Evolutionary conservation across 129 eudicot genomes (phyloP).

Genomic region (Ambrosia trifida): DNA sequence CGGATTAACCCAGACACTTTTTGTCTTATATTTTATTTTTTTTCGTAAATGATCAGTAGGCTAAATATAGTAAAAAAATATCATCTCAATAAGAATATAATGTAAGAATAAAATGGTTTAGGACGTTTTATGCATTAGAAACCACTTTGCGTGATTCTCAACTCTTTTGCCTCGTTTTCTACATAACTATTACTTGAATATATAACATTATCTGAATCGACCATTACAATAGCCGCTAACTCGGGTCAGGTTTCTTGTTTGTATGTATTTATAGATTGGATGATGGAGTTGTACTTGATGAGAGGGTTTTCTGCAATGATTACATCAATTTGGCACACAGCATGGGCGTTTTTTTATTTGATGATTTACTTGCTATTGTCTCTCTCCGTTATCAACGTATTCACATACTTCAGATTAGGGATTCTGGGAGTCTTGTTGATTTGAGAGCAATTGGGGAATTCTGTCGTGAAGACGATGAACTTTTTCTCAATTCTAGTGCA

Average conservation of each 20-base stretch:
- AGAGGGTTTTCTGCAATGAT: constrained; percentile 92
- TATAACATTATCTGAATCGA: not conserved
- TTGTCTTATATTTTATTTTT: no score
- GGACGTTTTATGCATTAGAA: no score
- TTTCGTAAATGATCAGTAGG: no score
- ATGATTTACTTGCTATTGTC: constrained; percentile 84
- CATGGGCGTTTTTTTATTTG: constrained; percentile 87
- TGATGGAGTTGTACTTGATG: constrained; percentile 86
- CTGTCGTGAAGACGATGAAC: constrained; percentile 99
- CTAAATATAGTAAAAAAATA: no score
- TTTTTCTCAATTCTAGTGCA: constrained; percentile 75
- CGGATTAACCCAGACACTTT: no score
- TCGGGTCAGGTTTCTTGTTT: constrained; percentile 11
- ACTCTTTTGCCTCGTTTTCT: no score
- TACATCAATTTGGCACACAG: constrained; percentile 86
- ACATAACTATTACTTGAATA: not conserved
- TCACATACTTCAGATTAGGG: constrained; percentile 94
- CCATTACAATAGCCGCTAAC: constrained; percentile 5
- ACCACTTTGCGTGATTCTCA: no score
- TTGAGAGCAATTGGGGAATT: constrained; percentile 84
- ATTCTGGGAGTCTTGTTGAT: constrained; percentile 96
- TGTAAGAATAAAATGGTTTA: no score
- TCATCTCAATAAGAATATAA: no score
- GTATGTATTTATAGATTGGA: constrained; percentile 57
- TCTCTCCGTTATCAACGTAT: constrained; percentile 93